Conservation (phyloP, 768 basidiomycete species). For the Kwoniella pini region DNA sequence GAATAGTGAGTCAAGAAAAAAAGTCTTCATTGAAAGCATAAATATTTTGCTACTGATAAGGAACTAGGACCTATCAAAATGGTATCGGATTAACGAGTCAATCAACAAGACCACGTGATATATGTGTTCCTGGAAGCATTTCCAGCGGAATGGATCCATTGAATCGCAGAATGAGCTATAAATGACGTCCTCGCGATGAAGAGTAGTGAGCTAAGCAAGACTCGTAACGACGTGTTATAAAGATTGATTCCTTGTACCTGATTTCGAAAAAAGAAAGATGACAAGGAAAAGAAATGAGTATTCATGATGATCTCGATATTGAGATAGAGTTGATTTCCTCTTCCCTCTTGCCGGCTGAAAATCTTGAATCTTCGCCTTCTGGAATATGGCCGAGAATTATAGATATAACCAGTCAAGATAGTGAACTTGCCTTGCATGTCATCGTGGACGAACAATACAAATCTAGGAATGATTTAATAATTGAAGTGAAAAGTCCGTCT, state of each 20-base stretch:
- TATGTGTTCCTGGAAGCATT: no score
- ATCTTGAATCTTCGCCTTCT: slow-evolving; percentile 17
- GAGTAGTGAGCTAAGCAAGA: no score
- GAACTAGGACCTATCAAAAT: no score
- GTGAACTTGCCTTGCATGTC: slow-evolving; percentile 32
- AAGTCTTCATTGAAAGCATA: no score
- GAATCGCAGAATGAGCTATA: no score
- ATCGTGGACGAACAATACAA: slow-evolving; percentile 37
- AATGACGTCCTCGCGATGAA: no score
- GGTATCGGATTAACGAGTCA: no score
- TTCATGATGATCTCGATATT: slow-evolving; percentile 21
- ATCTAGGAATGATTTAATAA: slow-evolving; percentile 24
- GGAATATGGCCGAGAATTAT: slow-evolving; percentile 26
- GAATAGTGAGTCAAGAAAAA: neutral
- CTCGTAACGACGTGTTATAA: no score
- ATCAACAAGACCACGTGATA: no score
- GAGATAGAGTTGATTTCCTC: slow-evolving; percentile 66
- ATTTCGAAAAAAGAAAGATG: neutral
- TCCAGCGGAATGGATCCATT: no score
- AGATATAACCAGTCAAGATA: slow-evolving; percentile 40
- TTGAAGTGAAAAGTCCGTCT: slow-evolving; percentile 39
- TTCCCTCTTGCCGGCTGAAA: slow-evolving; percentile 67
- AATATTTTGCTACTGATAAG: no score
- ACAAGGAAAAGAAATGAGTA: neutral
- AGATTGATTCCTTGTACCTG: no score